phyloP scores from a whole-genome alignment of 176 grass and related monocot species.

The Juncus inflexus region DNA sequence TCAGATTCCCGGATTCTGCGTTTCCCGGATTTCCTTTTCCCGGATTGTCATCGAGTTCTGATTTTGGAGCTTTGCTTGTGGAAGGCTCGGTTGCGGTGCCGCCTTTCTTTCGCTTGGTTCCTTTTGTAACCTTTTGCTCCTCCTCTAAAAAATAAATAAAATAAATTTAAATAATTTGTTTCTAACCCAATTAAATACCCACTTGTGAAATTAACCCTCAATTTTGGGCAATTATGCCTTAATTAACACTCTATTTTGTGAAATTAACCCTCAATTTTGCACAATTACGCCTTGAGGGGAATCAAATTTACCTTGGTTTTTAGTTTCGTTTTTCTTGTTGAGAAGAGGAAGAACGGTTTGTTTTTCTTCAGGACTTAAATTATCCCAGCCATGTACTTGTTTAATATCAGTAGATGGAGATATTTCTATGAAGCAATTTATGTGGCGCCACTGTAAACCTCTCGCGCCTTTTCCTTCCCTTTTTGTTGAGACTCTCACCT shows the following conservation, averaged over 20 bases:
- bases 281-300: no score
- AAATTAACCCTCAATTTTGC: no score
- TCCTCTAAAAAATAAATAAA: conserved; percentile 31
- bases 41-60: conserved; percentile 34
- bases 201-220: no score
- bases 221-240: no score
- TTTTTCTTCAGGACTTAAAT: conserved; percentile 55
- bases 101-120: conserved; percentile 62
- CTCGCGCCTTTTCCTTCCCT: conserved; percentile 59
- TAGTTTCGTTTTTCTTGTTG: conserved; percentile 38
- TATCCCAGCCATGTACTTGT: conserved; percentile 80
- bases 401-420: conserved; percentile 53
- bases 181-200: no score
- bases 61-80: conserved; percentile 46
- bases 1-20: conserved; percentile 30
- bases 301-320: conserved; percentile 44
- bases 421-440: conserved; percentile 64
- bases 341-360: conserved; percentile 46
- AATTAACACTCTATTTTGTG: no score
- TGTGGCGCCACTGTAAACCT: conserved; percentile 71
- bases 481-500: conserved; percentile 84
- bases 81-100: conserved; percentile 24
- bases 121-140: conserved; percentile 51
- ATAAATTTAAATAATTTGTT: no score
- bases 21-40: conserved; percentile 25